Evolutionary conservation across 139 green algal genomes (phyloP), one percentile per base, ranked within the genome.

Genomic region (Pedinophyceae sp.): DNA sequence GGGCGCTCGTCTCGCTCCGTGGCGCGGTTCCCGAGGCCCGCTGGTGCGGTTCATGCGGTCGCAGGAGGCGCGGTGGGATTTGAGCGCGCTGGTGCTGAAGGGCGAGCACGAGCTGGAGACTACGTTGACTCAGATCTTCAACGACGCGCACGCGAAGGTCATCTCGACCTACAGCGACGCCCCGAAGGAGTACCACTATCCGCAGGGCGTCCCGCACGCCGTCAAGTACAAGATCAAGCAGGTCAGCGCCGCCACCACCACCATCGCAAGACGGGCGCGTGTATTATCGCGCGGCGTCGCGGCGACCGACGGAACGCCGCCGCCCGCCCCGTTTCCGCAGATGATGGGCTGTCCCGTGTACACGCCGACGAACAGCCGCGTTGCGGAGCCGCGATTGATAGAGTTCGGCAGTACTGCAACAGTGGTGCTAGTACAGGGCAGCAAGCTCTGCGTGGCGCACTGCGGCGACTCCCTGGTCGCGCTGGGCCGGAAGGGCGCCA

Each of bases 1-100:
- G n/a, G n/a, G n/a, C n/a, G n/a, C n/a, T n/a, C n/a, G n/a, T n/a
- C n/a, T n/a, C n/a, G n/a, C n/a, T n/a, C n/a, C n/a, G n/a, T n/a
- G n/a, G n/a, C n/a, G n/a, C n/a, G n/a, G n/a, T n/a, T n/a, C n/a
- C n/a, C n/a, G n/a, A n/a, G n/a, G n/a, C 1, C 58, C 53, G 13
- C 54, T 79, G 7, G 40, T 76, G 29, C 16, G 45, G 3, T 50
- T 59, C 20, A 46, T 74, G 1, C 26, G 30, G 27, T n/a, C 19
- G 4, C 5, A 10, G 15, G 19, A 27, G 19, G 45, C 22, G 27
- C 29, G 3, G 52, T 39, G 24, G n/a, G 30, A 22, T 27, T 61
- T 41, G 47, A 55, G 3, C 25, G 30, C 24, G 25, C 23, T 4
- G 45, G 29, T 40, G 22, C 19, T 64, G 22, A 22, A 38, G 0